A percentile compares a stretch with the other conserved stretches of the same genome.
phyloP scores from a whole-genome alignment of 169 alveolate species.

The Cardiosporidium cionae region DNA sequence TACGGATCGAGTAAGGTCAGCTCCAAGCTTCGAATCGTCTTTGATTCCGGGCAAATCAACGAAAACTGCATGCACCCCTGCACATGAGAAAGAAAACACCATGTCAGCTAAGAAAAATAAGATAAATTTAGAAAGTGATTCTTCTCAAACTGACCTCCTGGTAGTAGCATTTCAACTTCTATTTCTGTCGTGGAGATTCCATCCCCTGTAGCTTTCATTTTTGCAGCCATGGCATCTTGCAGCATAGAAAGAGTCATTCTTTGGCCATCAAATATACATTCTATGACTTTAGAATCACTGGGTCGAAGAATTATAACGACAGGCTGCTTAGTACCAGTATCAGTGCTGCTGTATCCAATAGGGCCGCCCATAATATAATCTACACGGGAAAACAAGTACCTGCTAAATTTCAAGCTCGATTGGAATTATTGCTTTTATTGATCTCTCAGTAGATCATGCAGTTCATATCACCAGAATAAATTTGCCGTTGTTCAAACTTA shows the following conservation, averaged over 20 bases:
- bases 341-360: conserved; percentile 72
- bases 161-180: conserved; percentile 70
- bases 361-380: conserved; percentile 84
- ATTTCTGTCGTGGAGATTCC: conserved; percentile 56
- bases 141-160: conserved; percentile 41
- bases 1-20: conserved; percentile 67
- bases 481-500: too few relatives aligned
- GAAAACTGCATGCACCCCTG: conserved; percentile 68
- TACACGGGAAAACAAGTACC: too few relatives aligned
- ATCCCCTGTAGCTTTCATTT: conserved; percentile 57
- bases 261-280: conserved; percentile 43
- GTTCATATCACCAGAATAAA: too few relatives aligned
- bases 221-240: conserved; percentile 64
- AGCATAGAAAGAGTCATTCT: conserved; percentile 52
- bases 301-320: conserved; percentile 69
- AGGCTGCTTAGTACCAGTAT: conserved; percentile 81
- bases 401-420: too few relatives aligned
- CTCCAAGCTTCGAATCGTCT: conserved; percentile 77
- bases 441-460: too few relatives aligned
- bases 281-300: conserved; percentile 34
- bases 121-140: not conserved
- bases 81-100: not conserved
- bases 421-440: too few relatives aligned
- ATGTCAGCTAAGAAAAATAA: not conserved
- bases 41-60: conserved; percentile 82